phyloP scores from a whole-genome alignment of 139 green algal genomes.

The Asterochloris erici region DNA sequence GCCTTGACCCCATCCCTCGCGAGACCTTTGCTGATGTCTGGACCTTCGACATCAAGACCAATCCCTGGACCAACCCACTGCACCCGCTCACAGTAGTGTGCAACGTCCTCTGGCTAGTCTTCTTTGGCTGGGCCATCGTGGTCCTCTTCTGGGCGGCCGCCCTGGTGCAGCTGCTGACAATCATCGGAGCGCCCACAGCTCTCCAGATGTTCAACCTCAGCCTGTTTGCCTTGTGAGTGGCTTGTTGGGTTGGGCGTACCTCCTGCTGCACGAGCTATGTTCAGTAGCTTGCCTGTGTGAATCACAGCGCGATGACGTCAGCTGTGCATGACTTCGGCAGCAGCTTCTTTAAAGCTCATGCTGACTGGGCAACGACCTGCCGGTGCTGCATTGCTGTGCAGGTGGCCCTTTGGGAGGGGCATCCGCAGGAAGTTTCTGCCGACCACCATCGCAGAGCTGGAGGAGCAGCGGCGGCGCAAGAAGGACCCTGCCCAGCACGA shows the following conservation, averaged over 20 bases:
- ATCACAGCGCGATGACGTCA: too few relatives aligned
- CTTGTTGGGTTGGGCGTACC: too few relatives aligned
- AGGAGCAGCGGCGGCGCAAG: neutral
- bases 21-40: slow-evolving; percentile 10
- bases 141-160: slow-evolving; percentile 10
- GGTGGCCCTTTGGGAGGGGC: slow-evolving; percentile 16
- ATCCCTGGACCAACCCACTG: slow-evolving; percentile 8
- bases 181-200: neutral
- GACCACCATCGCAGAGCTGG: slow-evolving; percentile 6
- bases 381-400: neutral
- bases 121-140: slow-evolving; percentile 14
- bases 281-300: too few relatives aligned
- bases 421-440: slow-evolving; percentile 4
- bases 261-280: too few relatives aligned
- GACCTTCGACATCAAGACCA: slow-evolving; percentile 3
- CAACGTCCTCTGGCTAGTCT: slow-evolving; percentile 15
- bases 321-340: too few relatives aligned
- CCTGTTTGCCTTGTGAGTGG: slow-evolving; percentile 1
- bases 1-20: slow-evolving; percentile 8
- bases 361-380: too few relatives aligned
- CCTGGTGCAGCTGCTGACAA: slow-evolving; percentile 3
- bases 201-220: slow-evolving; percentile 14
- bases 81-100: slow-evolving; percentile 4
- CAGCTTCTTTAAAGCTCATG: too few relatives aligned
- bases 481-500: too few relatives aligned